Conservation (phyloP, 2,329 filamentous ascomycete species). For the Penicillium crustosum region DNA sequence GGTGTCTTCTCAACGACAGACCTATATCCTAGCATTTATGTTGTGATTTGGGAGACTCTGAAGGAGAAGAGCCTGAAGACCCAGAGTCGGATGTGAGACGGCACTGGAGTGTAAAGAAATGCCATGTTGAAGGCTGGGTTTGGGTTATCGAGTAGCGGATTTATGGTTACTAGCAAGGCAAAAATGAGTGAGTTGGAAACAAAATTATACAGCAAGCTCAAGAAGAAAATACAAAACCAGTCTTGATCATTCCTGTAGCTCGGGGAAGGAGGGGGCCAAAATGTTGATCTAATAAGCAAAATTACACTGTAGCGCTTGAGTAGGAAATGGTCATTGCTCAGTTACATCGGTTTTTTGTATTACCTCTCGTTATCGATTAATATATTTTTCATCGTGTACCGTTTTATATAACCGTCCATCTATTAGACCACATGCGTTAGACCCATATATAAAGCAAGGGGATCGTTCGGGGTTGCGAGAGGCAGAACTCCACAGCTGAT, state of each 20-base stretch:
- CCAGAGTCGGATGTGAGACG: neutral
- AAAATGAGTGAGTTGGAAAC: neutral
- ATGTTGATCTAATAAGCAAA: neutral
- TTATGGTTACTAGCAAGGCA: neutral
- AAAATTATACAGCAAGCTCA: too few relatives aligned
- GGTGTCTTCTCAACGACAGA: neutral
- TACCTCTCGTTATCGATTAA: neutral
- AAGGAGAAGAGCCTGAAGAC: neutral
- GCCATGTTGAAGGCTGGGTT: neutral
- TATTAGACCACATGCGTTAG: neutral
- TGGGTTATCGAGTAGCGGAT: neutral
- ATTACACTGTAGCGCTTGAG: neutral
- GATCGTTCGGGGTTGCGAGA: neutral
- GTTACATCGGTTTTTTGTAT: neutral
- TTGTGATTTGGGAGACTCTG: neutral
- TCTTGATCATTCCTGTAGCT: neutral
- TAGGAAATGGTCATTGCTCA: neutral
- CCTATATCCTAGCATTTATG: neutral
- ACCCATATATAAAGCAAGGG: slow-evolving; percentile 3
- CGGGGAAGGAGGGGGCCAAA: neutral
- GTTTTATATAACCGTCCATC: neutral
- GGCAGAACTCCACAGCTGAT: neutral
- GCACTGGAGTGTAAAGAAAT: neutral
- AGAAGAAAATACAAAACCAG: neutral
- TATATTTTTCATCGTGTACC: neutral